phyloP scores from a whole-genome alignment of 805 yeast species.

The Komagataella phaffii region DNA sequence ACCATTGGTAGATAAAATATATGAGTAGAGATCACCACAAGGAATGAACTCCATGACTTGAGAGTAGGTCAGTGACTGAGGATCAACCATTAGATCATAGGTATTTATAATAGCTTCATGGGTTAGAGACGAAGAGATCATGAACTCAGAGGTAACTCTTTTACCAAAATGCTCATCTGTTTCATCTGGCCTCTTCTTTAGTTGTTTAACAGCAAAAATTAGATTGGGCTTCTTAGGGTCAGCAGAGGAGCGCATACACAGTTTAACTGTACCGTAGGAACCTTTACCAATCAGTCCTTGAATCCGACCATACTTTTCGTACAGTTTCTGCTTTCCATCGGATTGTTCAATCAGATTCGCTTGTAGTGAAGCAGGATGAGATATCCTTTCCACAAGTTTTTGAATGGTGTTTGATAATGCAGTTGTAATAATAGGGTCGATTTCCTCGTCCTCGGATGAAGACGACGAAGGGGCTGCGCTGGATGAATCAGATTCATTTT shows the following conservation, averaged over 20 bases:
- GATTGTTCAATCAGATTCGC: slow-evolving; percentile 12
- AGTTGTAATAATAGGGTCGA: slow-evolving; percentile 36
- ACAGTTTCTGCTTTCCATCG: slow-evolving; percentile 20
- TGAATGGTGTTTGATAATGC: slow-evolving; percentile 34
- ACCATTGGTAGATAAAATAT: slow-evolving; percentile 37
- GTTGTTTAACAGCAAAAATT: slow-evolving; percentile 67
- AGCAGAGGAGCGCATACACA: slow-evolving; percentile 12
- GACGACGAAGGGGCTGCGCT: not conserved
- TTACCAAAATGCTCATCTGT: slow-evolving; percentile 42
- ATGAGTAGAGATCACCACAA: slow-evolving; percentile 65
- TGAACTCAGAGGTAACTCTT: slow-evolving; percentile 81
- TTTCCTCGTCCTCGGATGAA: slow-evolving; percentile 16
- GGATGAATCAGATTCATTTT: slow-evolving; percentile 5
- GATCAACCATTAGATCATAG: slow-evolving; percentile 67
- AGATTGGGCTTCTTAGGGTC: slow-evolving; percentile 19
- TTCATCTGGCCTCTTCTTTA: slow-evolving; percentile 50
- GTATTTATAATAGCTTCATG: slow-evolving; percentile 69
- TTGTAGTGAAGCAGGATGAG: slow-evolving; percentile 21
- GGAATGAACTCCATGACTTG: slow-evolving; percentile 96
- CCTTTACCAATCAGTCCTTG: slow-evolving; percentile 36
- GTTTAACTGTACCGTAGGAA: slow-evolving; percentile 32
- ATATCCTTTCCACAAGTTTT: slow-evolving; percentile 31
- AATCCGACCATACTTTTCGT: slow-evolving; percentile 35
- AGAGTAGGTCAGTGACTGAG: slow-evolving; percentile 53
- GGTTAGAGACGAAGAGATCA: slow-evolving; percentile 66